Percentiles rank a stretch among this genome's conserved stretches.
Evolutionary conservation across 148 eudicot species (phyloP).

Genomic region (Salicornia ramosissima): DNA sequence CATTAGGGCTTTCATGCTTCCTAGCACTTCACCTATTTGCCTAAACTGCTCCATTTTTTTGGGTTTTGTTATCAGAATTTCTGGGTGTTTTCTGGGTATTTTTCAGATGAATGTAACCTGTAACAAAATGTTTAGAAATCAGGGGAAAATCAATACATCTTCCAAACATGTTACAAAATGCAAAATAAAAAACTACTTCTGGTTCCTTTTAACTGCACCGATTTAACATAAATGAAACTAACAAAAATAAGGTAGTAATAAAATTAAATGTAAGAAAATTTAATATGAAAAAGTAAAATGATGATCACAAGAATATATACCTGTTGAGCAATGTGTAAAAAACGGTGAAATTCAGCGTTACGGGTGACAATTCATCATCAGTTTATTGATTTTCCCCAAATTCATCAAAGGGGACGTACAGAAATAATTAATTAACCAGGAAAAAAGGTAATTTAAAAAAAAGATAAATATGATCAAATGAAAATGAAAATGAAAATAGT

Average conservation of each 20-base stretch:
- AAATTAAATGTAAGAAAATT: too few species aligned
- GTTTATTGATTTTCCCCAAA: neutral
- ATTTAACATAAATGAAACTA: too few species aligned
- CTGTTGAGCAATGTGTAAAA: slow-evolving; percentile 17
- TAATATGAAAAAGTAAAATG: neutral
- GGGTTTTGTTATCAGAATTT: too few species aligned
- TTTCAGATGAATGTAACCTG: slow-evolving; percentile 4
- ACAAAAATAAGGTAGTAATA: too few species aligned
- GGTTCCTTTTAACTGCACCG: too few species aligned
- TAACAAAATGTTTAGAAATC: slow-evolving; percentile 10
- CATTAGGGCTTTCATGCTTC: slow-evolving; percentile 56
- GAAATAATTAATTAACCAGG: neutral
- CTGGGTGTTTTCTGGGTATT: too few species aligned
- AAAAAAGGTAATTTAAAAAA: neutral
- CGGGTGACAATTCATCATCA: neutral
- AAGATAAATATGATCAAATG: neutral
- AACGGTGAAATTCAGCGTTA: neutral
- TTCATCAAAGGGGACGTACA: slow-evolving; percentile 1
- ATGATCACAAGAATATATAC: neutral
- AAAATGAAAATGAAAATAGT: neutral
- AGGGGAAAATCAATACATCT: neutral
- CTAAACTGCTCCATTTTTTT: slow-evolving; percentile 58
- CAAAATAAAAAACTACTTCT: too few species aligned
- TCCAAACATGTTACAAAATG: neutral
- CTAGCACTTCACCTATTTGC: slow-evolving; percentile 64